Percentiles rank a stretch among this genome's conserved stretches.
These are phyloP conservation scores for Vaccinium darrowii DNA, from an alignment of 148 eudicot genomes.

Conservation along the genomic window DNA sequence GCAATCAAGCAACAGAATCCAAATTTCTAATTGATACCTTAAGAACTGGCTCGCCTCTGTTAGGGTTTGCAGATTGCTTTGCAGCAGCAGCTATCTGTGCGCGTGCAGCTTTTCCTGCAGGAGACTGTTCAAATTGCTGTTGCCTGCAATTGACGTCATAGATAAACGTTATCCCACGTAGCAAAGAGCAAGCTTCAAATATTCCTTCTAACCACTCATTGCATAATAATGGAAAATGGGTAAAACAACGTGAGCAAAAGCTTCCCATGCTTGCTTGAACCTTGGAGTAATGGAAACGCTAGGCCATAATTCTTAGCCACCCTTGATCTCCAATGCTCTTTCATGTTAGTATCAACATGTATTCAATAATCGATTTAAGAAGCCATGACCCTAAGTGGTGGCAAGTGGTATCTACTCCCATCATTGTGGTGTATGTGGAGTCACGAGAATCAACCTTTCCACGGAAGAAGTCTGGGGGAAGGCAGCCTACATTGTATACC, in stretches of 20 bases:
- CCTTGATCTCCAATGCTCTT: background rate
- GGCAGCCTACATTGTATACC: background rate
- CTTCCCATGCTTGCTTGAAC: background rate
- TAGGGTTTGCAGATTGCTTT: conserved; percentile 54
- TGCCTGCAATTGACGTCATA: conserved; percentile 49
- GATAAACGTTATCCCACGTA: background rate
- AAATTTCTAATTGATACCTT: conserved; percentile 44
- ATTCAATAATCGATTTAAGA: background rate
- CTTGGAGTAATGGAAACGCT: background rate
- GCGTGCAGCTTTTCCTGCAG: conserved; percentile 83
- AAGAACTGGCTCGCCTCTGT: conserved; percentile 78
- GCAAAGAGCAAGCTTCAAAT: no score
- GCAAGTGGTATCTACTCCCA: background rate
- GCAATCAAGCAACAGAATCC: background rate
- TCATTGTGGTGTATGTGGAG: background rate
- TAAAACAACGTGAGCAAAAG: background rate
- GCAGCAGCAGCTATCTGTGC: conserved; percentile 76
- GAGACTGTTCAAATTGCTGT: conserved; percentile 74
- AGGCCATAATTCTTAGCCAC: background rate
- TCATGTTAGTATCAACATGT: background rate
- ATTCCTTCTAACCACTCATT: background rate
- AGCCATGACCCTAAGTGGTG: background rate
- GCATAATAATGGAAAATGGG: background rate
- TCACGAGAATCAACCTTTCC: background rate
- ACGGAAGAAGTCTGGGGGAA: background rate